Percentiles rank a stretch among this genome's conserved stretches.
These are phyloP conservation scores for Peronospora farinosa DNA, from an alignment of 352 stramenopile genomes.

Conservation along the genomic window DNA sequence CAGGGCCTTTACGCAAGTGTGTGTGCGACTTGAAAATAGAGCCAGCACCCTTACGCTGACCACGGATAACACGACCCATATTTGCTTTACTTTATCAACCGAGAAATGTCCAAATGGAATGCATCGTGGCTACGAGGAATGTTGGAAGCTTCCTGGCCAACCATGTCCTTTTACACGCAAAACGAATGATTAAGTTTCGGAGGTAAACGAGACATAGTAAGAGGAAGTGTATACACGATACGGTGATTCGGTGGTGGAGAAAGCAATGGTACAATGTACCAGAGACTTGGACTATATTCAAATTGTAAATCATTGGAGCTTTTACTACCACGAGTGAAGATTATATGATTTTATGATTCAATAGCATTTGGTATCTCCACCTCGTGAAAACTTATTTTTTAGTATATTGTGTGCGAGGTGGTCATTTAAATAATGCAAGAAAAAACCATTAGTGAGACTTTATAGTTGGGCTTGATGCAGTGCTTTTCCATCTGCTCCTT, in stretches of 20 bases:
- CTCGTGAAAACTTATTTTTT: slow-evolving; percentile 43
- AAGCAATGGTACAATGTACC: slow-evolving; percentile 20
- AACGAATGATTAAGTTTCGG: slow-evolving; percentile 6
- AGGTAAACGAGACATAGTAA: background rate
- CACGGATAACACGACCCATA: slow-evolving; percentile 87
- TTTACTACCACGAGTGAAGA: slow-evolving; percentile 4
- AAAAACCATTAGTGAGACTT: slow-evolving; percentile 32
- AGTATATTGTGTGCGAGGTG: slow-evolving; percentile 53
- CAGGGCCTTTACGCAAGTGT: slow-evolving; percentile 67
- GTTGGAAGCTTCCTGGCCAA: slow-evolving; percentile 14
- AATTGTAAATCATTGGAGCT: slow-evolving; percentile 10
- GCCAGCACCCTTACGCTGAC: slow-evolving; percentile 84
- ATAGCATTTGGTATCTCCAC: slow-evolving; percentile 86
- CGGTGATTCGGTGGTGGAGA: slow-evolving; percentile 10
- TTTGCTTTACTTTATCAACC: slow-evolving; percentile 35
- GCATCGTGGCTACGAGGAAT: background rate
- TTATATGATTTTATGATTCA: slow-evolving; percentile 1
- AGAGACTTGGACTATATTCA: too few relatives aligned
- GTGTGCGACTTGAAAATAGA: slow-evolving; percentile 83
- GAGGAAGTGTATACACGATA: slow-evolving; percentile 4
- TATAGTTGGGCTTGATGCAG: slow-evolving; percentile 79
- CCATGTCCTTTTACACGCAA: slow-evolving; percentile 4
- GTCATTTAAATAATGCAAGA: slow-evolving; percentile 85
- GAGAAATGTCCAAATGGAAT: slow-evolving; percentile 77
- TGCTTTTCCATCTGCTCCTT: slow-evolving; percentile 57